Conservation (phyloP, 257 asterid genomes). For the Orobanche coerulescens region DNA sequence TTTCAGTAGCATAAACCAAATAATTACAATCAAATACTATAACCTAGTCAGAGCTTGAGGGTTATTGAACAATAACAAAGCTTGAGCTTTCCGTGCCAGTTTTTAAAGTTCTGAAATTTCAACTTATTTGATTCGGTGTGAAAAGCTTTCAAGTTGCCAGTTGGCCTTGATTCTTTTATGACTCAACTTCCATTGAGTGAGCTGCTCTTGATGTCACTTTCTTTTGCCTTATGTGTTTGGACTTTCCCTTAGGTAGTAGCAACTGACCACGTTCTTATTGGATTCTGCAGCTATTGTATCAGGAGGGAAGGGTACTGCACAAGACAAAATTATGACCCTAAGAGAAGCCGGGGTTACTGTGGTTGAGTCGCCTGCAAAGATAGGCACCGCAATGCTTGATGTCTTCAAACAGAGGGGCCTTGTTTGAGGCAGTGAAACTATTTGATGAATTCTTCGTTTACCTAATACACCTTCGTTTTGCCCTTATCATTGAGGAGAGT, state of each 20-base stretch:
- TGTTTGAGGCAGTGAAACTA: constrained; percentile 29
- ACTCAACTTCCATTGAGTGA: not conserved
- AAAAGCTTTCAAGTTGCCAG: not conserved
- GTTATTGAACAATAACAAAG: not conserved
- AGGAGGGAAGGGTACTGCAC: constrained; percentile 89
- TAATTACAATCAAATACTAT: too few relatives aligned
- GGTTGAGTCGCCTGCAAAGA: constrained; percentile 90
- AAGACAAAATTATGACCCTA: constrained; percentile 77
- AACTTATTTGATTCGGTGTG: not conserved
- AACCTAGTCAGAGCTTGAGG: not conserved
- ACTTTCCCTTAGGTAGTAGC: not conserved
- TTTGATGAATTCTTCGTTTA: constrained; percentile 24
- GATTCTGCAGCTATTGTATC: constrained; percentile 60
- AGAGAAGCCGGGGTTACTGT: constrained; percentile 86
- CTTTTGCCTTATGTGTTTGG: not conserved
- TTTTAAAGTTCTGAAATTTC: not conserved
- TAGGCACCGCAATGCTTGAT: constrained; percentile 76
- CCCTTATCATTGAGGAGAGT: not conserved
- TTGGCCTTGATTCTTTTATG: not conserved
- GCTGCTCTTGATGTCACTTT: not conserved
- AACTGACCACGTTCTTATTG: constrained; percentile 19
- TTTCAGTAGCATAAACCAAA: not conserved
- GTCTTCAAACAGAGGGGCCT: constrained; percentile 91
- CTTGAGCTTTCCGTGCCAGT: not conserved
- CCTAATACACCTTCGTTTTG: not conserved